Evolutionary conservation across 345 rosid genomes (phyloP), one percentile per base, ranked within the genome.

Genomic region (Stellera chamaejasme): DNA sequence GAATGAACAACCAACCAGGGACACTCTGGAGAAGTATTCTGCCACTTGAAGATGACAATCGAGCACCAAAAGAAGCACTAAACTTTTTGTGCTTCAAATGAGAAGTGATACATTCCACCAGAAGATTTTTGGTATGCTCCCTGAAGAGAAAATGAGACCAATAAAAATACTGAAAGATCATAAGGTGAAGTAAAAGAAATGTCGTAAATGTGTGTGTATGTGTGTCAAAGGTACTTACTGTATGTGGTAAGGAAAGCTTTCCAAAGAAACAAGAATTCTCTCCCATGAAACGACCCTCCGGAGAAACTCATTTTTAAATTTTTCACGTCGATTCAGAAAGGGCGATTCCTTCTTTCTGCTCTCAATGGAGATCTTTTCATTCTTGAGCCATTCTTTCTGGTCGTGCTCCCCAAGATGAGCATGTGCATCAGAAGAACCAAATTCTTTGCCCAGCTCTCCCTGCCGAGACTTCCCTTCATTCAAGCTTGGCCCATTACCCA

Each of bases 221-320:
- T 49, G 14, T 55, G 57, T n/a, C 32, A 44, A 28, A n/a, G 13
- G 60, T 45, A 69, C 50, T 89, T 87, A 94, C 99, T 90, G 81
- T 52, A 94, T 76, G 67, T 85, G 66, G 70, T 90, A 94, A 36
- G 99, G 99, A 72, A 94, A 94, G 57, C 78, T 82, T 54, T 90
- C 92, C 97, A 88, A 90, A 5, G 99, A 94, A 68, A 94, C 79
- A 56, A 73, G 85, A 54, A 87, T 80, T 60, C 80, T 83, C 68
- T 90, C 95, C 99, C 99, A 94, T 13, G 96, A 95, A 58, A 90
- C 75, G 59, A 90, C 66, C 67, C 96, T 85, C 69, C 97, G 70
- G 59, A 79, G 62, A 62, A 89, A 79, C 60, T 87, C 96, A 15
- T 68, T 80, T 76, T 75, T 90, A 72, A 90, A 94, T 75, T 82